A percentile compares a stretch with the other conserved stretches of the same genome.
Conservation (phyloP, 768 basidiomycete genomes). For the Amanita rimosa region DNA sequence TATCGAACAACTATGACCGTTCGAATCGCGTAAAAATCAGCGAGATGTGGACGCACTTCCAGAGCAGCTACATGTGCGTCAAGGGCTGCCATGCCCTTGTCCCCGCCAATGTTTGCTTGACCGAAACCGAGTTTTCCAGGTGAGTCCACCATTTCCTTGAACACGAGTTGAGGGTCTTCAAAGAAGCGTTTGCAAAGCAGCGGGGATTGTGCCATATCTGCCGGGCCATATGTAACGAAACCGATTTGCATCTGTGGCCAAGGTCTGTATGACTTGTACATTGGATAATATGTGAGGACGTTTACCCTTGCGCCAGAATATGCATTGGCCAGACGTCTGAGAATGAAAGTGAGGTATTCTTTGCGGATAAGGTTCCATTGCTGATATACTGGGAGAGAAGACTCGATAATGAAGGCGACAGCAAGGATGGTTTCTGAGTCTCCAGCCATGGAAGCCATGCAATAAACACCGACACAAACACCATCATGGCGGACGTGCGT, state of each 20-base stretch:
- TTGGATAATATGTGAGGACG: background rate
- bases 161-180: constrained; percentile 24
- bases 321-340: constrained; percentile 39
- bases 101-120: constrained; percentile 34
- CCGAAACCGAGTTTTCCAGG: constrained; percentile 44
- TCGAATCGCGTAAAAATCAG: background rate
- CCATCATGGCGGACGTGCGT: constrained; percentile 66
- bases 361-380: constrained; percentile 39
- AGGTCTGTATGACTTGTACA: background rate
- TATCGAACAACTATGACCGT: constrained; percentile 27
- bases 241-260: constrained; percentile 27
- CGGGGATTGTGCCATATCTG: constrained; percentile 44
- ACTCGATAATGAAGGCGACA: constrained; percentile 50
- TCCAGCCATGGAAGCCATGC: background rate
- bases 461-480: background rate
- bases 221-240: constrained; percentile 51
- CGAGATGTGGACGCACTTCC: constrained; percentile 33
- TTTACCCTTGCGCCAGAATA: constrained; percentile 26
- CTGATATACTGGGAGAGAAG: constrained; percentile 39
- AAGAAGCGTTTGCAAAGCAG: constrained; percentile 52
- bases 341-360: constrained; percentile 38
- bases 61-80: constrained; percentile 63
- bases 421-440: constrained; percentile 18
- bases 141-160: constrained; percentile 35
- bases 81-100: constrained; percentile 51